Base-by-base conservation (phyloP, 306 rosid genomes). In the Vigna radiata region DNA sequence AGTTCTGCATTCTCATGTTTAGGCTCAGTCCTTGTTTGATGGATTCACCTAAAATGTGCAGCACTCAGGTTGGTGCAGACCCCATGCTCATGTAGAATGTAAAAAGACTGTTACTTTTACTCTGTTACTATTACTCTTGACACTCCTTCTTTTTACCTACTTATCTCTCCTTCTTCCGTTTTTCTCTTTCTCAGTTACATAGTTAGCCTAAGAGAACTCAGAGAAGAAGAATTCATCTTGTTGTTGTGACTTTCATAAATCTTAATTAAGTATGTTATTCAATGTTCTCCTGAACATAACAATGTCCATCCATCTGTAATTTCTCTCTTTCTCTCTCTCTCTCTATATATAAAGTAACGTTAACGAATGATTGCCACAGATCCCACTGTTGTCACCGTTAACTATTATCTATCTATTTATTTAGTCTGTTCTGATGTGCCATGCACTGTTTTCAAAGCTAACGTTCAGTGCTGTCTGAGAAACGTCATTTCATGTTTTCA, bases 1-100 rank as follows among this genome's bases (percentile, higher is more conserved):
- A 88, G 79, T 90, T 88, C 59, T 90, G 90, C 78, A 84, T 84
- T 77, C 93, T 90, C 85, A 90, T 90, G 96, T 90, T 90, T 52
- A 83, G 91, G 87, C 75, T 90, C 73, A 90, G 92, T 70, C 93
- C 92, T 0, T 84, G 87, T 13, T 74, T 83, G 55, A 82, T 86
- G 87, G 75, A 54, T 17, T 44, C 54, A 52, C 70, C 70, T 18
- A 64, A 64, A 64, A n/a, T 64, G 7, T 33, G 14, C 23, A 33
- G 3, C 14, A 61, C 68, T 60, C 65, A 18, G 54, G 60, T 2
- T 55, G 55, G 33, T 53, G 19, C 6, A 10, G 84, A 82, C 25
- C 48, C 72, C 1, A 66, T 63, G 56, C 49, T 62, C 44, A 65
- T 78, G 78, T 59, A 43, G 15, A 44, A 75, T 54, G 52, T 49